Evolutionary conservation across 2,329 filamentous ascomycete genomes (phyloP).

Genomic region (Pochonia chlamydosporia): DNA sequence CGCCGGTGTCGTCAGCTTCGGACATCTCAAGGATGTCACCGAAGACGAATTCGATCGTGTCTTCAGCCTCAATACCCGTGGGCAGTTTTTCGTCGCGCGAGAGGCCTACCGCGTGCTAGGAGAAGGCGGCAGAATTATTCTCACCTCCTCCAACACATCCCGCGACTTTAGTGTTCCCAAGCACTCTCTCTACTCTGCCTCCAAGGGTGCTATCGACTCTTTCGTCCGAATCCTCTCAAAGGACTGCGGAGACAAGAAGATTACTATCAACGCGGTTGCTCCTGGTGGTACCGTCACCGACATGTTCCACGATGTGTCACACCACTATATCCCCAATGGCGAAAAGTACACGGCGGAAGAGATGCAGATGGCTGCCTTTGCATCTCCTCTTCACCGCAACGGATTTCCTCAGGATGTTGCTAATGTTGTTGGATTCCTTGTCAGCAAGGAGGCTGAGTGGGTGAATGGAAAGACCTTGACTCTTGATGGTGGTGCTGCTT

Average conservation of each 20-base stretch:
- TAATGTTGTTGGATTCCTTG: slow-evolving; percentile 23
- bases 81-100: slow-evolving; percentile 68
- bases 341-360: slow-evolving; percentile 44
- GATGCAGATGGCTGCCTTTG: slow-evolving; percentile 4
- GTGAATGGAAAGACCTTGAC: too few species aligned
- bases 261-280: slow-evolving; percentile 62
- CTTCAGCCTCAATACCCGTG: slow-evolving; percentile 62
- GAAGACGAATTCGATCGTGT: slow-evolving; percentile 68
- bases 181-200: slow-evolving; percentile 68
- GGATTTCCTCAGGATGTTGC: slow-evolving; percentile 63
- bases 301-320: slow-evolving; percentile 41
- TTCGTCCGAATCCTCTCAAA: slow-evolving; percentile 71
- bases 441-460: slow-evolving; percentile 41
- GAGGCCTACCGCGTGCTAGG: slow-evolving; percentile 65
- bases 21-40: slow-evolving; percentile 61
- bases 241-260: slow-evolving; percentile 61
- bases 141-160: slow-evolving; percentile 68
- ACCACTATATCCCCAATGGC: slow-evolving; percentile 52
- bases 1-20: slow-evolving; percentile 63
- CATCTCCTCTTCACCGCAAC: slow-evolving; percentile 42
- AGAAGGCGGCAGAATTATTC: slow-evolving; percentile 62
- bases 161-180: slow-evolving; percentile 62
- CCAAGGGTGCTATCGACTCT: slow-evolving; percentile 71
- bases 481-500: too few species aligned
- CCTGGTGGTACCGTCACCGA: slow-evolving; percentile 64